Evolutionary conservation across 768 basidiomycete species (phyloP).

Genomic region (Xerocomellus amylosporus): DNA sequence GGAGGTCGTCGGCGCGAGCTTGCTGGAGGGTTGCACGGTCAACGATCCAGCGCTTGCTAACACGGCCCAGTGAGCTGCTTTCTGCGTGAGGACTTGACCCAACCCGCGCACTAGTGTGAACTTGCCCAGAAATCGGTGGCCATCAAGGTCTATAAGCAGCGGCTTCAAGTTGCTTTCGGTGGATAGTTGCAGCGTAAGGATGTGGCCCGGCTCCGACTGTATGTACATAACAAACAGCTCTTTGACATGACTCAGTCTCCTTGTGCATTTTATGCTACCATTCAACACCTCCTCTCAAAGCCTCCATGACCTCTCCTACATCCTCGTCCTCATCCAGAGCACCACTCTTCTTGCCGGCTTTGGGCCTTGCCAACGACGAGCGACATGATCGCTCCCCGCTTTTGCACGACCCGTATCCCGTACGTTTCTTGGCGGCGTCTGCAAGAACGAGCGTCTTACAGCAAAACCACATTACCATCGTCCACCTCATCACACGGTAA

Average conservation of each 20-base stretch:
- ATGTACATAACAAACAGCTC: no score
- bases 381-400: slow-evolving; percentile 35
- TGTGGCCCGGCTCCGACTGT: no score
- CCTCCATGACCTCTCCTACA: slow-evolving; percentile 11
- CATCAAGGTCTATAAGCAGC: no score
- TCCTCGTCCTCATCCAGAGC: slow-evolving; percentile 12
- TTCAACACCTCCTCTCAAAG: neutral
- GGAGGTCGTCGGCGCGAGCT: slow-evolving; percentile 74
- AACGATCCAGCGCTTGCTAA: slow-evolving; percentile 89
- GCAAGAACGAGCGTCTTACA: slow-evolving; percentile 43
- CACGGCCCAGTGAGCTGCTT: slow-evolving; percentile 16
- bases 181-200: no score
- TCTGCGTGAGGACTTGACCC: slow-evolving; percentile 5
- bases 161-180: no score
- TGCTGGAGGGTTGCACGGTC: slow-evolving; percentile 71
- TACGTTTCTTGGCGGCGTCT: slow-evolving; percentile 47
- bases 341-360: neutral
- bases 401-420: slow-evolving; percentile 31
- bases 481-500: neutral
- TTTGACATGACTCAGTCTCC: no score
- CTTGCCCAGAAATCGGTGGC: slow-evolving; percentile 92
- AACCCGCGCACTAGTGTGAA: slow-evolving; percentile 70
- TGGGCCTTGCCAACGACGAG: slow-evolving; percentile 14
- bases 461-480: neutral
- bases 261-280: slow-evolving; percentile 6